A percentile compares a stretch with the other conserved stretches of the same genome.
These are phyloP conservation scores for Nemania diffusa DNA, from an alignment of 2,329 filamentous ascomycete species.

Conservation along the genomic window DNA sequence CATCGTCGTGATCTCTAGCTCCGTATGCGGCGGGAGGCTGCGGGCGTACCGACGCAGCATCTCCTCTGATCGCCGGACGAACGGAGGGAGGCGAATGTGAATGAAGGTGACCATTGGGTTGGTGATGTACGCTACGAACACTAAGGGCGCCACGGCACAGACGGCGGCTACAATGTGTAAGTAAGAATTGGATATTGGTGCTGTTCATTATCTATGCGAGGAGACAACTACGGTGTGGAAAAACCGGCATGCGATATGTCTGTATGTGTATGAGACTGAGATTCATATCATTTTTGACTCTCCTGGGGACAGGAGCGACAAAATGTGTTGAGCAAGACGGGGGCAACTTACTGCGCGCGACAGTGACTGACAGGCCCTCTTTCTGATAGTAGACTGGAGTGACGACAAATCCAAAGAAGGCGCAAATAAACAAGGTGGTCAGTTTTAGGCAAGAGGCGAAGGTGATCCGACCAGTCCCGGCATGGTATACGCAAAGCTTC, in stretches of 20 bases:
- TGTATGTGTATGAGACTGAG: neutral
- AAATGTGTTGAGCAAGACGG: too few relatives aligned
- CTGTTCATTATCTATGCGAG: neutral
- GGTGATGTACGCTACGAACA: constrained; percentile 71
- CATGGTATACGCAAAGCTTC: constrained; percentile 77
- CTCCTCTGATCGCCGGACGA: constrained; percentile 69
- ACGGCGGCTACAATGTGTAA: constrained; percentile 59
- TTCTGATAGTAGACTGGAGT: constrained; percentile 67
- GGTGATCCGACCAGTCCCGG: constrained; percentile 72
- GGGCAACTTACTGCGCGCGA: constrained; percentile 41
- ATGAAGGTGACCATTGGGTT: constrained; percentile 78
- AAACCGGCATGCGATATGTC: neutral
- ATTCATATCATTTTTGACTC: neutral
- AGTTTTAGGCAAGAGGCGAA: constrained; percentile 78
- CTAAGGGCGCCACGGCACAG: constrained; percentile 71
- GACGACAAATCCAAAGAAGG: constrained; percentile 71
- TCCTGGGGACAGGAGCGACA: neutral
- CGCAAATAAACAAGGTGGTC: constrained; percentile 74
- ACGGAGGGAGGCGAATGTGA: constrained; percentile 73
- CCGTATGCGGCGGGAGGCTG: constrained; percentile 57
- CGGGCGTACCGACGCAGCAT: constrained; percentile 64
- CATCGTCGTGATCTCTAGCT: constrained; percentile 65
- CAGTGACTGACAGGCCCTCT: constrained; percentile 44
- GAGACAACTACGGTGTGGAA: too few relatives aligned
- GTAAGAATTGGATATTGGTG: neutral